These are phyloP conservation scores for Rubia peregrina DNA, from an alignment of 305 asterid species.

Conservation along the genomic window DNA sequence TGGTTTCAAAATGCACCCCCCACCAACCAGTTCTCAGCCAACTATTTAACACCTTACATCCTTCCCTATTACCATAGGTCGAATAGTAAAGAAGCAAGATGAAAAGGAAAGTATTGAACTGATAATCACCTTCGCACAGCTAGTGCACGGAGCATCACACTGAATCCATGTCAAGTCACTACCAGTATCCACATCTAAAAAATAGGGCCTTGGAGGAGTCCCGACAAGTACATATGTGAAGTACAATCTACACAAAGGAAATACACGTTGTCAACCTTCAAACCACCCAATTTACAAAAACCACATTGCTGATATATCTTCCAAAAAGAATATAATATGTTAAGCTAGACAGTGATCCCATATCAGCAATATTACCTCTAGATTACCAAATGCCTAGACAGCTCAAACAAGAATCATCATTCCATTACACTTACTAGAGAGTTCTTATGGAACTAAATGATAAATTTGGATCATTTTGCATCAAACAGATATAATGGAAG, in stretches of 20 bases:
- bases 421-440: neutral
- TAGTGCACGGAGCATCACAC: slow-evolving; percentile 82
- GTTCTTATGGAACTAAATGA: neutral
- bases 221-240: slow-evolving; percentile 57
- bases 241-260: slow-evolving; percentile 42
- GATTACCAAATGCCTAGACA: neutral
- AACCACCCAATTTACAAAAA: neutral
- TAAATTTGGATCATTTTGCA: neutral
- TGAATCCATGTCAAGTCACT: slow-evolving; percentile 82
- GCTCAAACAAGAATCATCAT: neutral
- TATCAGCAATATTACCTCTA: neutral
- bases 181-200: slow-evolving; percentile 70
- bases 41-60: neutral
- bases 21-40: neutral
- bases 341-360: neutral
- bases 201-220: slow-evolving; percentile 69
- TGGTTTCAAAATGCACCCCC: neutral
- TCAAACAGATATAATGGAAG: neutral
- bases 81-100: neutral
- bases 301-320: neutral
- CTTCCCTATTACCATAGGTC: neutral
- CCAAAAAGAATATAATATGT: neutral
- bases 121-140: slow-evolving; percentile 63
- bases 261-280: neutral
- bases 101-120: neutral